phyloP scores from a whole-genome alignment of 495 filamentous ascomycete species.

The Daldinia grandis region DNA sequence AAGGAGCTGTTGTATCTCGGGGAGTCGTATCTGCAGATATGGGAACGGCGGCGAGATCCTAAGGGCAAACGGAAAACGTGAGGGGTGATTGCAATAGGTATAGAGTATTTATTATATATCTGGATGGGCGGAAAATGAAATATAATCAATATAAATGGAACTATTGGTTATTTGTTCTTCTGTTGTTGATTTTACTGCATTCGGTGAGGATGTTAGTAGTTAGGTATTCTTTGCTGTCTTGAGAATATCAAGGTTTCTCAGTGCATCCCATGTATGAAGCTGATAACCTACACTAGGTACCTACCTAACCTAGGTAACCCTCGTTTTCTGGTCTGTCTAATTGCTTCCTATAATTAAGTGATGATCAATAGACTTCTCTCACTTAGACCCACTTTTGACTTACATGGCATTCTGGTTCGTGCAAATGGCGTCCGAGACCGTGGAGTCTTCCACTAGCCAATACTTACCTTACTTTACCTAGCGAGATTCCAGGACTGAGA shows the following conservation, averaged over 20 bases:
- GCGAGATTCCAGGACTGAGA: not conserved
- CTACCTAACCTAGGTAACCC: not conserved
- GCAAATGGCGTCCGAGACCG: slow-evolving; percentile 28
- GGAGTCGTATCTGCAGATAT: slow-evolving; percentile 95
- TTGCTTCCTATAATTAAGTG: slow-evolving; percentile 18
- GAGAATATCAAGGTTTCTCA: no score
- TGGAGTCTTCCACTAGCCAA: not conserved
- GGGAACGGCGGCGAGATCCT: slow-evolving; percentile 75
- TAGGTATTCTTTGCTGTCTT: no score
- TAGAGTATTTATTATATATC: not conserved
- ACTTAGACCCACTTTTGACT: not conserved
- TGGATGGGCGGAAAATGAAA: not conserved
- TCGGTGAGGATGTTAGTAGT: no score
- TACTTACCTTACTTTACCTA: not conserved
- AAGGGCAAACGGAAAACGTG: slow-evolving; percentile 43
- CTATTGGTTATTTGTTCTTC: not conserved
- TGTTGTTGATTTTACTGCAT: no score
- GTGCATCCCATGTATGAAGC: no score
- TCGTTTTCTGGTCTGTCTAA: not conserved
- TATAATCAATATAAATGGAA: slow-evolving; percentile 8
- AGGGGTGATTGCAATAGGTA: not conserved
- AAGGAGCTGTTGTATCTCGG: slow-evolving; percentile 88
- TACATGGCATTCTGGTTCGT: slow-evolving; percentile 9
- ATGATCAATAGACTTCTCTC: slow-evolving; percentile 18
- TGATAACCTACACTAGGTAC: no score